Evolutionary conservation across 2,329 filamentous ascomycete species (phyloP), one percentile per base, ranked within the genome.

Genomic region (Microdochium bolleyi): DNA sequence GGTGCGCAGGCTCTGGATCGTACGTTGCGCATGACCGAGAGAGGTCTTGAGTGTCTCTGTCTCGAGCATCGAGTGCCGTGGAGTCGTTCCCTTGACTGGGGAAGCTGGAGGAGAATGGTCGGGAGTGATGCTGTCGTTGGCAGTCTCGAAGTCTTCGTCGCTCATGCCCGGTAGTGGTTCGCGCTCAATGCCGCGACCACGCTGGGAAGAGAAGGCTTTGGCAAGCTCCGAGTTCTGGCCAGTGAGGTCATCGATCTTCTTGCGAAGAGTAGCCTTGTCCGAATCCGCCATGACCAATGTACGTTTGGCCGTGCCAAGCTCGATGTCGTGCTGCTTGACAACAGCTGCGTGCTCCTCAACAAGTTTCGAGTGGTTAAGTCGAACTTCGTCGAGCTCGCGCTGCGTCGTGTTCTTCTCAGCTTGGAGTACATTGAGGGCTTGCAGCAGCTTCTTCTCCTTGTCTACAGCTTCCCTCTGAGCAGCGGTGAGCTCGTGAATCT

Each of bases 21-120:
- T 96, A 54, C 92, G 84, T 68, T 97, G 94, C 38, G 94, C 92
- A 67, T 99, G 94, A 60, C 91, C 87, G 25, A 97, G 79, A 24
- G 92, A 96, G 52, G 92, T 95, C 73, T 94, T 95, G 60, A 99
- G 75, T 0, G 94, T 99, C 72, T 99, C 94, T 0, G 90, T 87
- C 70, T 99, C 94, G n/a, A 99, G 79, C 70, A 90, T 85, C 37
- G 89, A 85, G 69, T 96, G 92, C 24, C 94, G 83, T 24, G 92
- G 92, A 1, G 92, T 96, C 54, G 92, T 96, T 54, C 85, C 86
- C 73, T 97, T 99, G 65, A 89, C 82, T 0, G 94, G 94, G 1
- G 92, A 97, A 1, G 87, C 81, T 9, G 92, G 92, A 4, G 92
- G 94, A 0, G 92, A 96, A 63, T 92, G 87, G 57, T 97, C 92